phyloP scores from a whole-genome alignment of 2,329 filamentous ascomycete species.

The Onygena corvina region DNA sequence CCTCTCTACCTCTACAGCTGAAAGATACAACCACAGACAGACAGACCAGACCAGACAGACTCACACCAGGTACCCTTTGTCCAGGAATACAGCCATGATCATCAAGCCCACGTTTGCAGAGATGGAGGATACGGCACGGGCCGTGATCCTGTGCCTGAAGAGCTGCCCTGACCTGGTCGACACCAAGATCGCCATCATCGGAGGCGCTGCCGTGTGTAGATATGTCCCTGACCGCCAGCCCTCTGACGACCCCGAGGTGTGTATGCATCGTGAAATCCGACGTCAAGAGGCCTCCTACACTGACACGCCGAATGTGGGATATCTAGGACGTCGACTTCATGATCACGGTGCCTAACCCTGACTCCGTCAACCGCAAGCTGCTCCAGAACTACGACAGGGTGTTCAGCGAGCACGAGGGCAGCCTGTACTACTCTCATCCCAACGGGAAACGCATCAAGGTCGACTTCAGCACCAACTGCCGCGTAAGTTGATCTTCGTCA shows the following conservation, averaged over 20 bases:
- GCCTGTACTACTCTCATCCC: slow-evolving; percentile 7
- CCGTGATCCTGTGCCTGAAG: slow-evolving; percentile 8
- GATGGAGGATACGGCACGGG: slow-evolving; percentile 9
- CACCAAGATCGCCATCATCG: slow-evolving; percentile 10
- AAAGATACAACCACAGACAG: no score
- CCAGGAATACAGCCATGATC: no score
- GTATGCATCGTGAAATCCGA: background rate
- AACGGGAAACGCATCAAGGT: slow-evolving; percentile 9
- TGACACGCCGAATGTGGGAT: background rate
- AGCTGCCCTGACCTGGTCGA: slow-evolving; percentile 3
- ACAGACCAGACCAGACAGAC: no score
- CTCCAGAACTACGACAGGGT: slow-evolving; percentile 4
- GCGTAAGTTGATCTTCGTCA: slow-evolving; percentile 1
- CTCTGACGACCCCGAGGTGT: background rate
- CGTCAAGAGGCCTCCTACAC: background rate
- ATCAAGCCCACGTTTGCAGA: slow-evolving; percentile 8
- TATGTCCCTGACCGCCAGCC: background rate
- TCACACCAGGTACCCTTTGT: no score
- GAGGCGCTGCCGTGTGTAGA: slow-evolving; percentile 5
- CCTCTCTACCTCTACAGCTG: background rate
- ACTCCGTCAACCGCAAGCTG: slow-evolving; percentile 7
- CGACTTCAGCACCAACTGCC: slow-evolving; percentile 12
- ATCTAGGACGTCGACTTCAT: slow-evolving; percentile 11
- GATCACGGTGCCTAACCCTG: slow-evolving; percentile 9
- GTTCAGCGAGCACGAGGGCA: slow-evolving; percentile 5